Evolutionary conservation across 2,329 filamentous ascomycete genomes (phyloP), one percentile per base, ranked within the genome.

Genomic region (Fusarium sp.): DNA sequence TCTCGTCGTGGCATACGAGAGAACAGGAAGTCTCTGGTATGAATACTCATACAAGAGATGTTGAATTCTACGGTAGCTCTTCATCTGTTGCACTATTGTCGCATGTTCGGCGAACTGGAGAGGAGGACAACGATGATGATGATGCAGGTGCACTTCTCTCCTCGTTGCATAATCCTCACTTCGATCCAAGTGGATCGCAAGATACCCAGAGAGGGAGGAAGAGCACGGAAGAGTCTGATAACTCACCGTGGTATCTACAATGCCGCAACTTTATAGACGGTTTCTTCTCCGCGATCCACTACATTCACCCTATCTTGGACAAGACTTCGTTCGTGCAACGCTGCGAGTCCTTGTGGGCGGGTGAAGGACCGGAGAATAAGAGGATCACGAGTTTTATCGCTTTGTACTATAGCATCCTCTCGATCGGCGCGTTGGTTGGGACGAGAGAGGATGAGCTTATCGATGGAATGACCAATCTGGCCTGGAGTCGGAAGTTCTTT

Each of bases 401-500:
- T 10, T 18, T 56, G 8, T 56, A 56, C 15, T 56, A 56, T 3
- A 44, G 53, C 17, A 56, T 56, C 26, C 1, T 56, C 0, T 56
- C 53, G 0, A 56, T 56, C 0, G 53, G 53, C 0, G 53, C 53
- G 0, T 0, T 56, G 0, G 53, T 56, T 24, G 53, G 53, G 0
- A 56, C 53, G 5, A 18, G 53, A 5, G 53, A 56, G 12, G 53
- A 56, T 0, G 53, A 56, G 12, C 53, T 30, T 0, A 30, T 56
- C 0, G 53, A 56, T 42, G 53, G 53, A 20, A 42, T 20, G 26
- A 42, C 53, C 0, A 56, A 56, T 8, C 9, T 56, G 6, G 36
- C 53, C 2, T 56, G 53, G 53, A 42, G 53, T 5, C 53, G 53
- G 1, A 56, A 56, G 53, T 56, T 56, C 22, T 56, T 56, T 12